Evolutionary conservation across 495 filamentous ascomycete genomes (phyloP).

Genomic region (Clavariopsis aquatica): DNA sequence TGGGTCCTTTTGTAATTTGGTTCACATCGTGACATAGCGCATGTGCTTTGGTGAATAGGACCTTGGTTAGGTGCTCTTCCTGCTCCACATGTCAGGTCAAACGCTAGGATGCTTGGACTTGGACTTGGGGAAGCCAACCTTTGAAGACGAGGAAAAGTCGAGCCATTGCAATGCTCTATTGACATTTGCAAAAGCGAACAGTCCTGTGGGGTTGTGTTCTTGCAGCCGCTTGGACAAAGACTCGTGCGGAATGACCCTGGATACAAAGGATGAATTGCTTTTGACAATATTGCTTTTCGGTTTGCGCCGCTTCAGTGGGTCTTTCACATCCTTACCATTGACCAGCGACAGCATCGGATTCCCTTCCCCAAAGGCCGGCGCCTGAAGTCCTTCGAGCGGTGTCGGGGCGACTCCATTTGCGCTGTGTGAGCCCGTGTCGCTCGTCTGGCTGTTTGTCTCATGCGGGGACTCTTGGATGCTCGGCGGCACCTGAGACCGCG

Average conservation of each 20-base stretch:
- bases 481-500: constrained; percentile 46
- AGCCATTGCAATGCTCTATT: constrained; percentile 90
- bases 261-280: constrained; percentile 96
- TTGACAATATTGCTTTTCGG: constrained; percentile 97
- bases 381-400: constrained; percentile 33
- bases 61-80: constrained; percentile 88
- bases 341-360: constrained; percentile 65
- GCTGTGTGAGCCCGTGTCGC: constrained; percentile 39
- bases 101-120: neutral
- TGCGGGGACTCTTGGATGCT: constrained; percentile 46
- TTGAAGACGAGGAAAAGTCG: constrained; percentile 62
- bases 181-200: constrained; percentile 92
- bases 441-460: constrained; percentile 41
- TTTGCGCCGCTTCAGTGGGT: constrained; percentile 76
- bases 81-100: constrained; percentile 12
- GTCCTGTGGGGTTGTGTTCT: constrained; percentile 74
- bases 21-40: constrained; percentile 95
- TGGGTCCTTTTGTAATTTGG: constrained; percentile 69
- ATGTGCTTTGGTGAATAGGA: constrained; percentile 93
- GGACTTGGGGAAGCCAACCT: constrained; percentile 45
- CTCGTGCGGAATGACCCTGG: constrained; percentile 90
- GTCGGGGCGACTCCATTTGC: constrained; percentile 40
- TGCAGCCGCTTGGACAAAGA: constrained; percentile 70
- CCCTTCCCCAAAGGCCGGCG: constrained; percentile 83
- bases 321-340: constrained; percentile 61